Base-by-base conservation (phyloP, 2,329 filamentous ascomycete genomes). In the Rhynchosporium graminicola region DNA sequence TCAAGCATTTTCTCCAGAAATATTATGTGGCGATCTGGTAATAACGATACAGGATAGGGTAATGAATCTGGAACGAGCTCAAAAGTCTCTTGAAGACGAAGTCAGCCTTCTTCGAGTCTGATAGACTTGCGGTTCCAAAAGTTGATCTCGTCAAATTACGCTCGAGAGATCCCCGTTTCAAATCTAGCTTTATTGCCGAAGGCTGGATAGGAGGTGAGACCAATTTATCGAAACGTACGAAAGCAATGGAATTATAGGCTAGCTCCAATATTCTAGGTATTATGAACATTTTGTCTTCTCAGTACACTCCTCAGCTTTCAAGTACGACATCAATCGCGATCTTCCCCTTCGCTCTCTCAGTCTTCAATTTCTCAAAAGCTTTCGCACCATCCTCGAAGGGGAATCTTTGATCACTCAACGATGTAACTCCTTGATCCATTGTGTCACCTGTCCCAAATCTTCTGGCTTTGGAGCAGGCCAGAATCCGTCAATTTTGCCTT, bases 331-430 rank as follows among this genome's bases (percentile, higher is more conserved):
- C 57, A 48, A 70, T 48, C 45, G 89, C 77, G 66, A 89, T 75
- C 76, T 89, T 89, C 0, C 87, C 87, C 65, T 76, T 82, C 2
- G 82, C 78, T 42, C 81, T 78, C 0, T 82, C 81, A 0, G 77
- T 81, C 75, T 83, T 86, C 68, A 88, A 70, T 71, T 80, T 86
- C 71, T 81, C 80, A 73, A 83, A 86, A 0, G 85, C 87, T 69
- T 82, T 79, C 1, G 80, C 79, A 1, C 78, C 81, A 57, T 88
- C 80, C 54, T 84, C 83, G 70, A 85, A 84, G 13, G 77, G 74
- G 68, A 81, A 86, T 1, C 77, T 76, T 62, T 80, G 76, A 69
- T 88, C 86, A 46, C 88, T 74, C 0, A 85, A 77, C 0, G 80
- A 73, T 73, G 79, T 83, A 36, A 90, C 67, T 71, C 80, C 42